A percentile compares a stretch with the other conserved stretches of the same genome.
Conservation (phyloP, 306 rosid species). For the Acacia confusa region DNA sequence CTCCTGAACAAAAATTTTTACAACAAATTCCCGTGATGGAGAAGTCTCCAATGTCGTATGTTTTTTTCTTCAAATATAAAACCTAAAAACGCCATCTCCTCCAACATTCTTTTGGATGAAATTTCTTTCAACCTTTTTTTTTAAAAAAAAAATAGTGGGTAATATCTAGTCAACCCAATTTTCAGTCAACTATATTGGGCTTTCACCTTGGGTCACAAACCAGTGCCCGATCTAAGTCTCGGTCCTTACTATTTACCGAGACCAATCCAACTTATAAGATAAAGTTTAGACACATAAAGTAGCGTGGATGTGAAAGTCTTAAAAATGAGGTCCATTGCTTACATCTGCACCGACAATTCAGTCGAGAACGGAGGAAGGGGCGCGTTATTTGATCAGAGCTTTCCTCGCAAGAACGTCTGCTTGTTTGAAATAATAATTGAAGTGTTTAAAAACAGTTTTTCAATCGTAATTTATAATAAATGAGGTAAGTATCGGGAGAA, state of each 20-base stretch:
- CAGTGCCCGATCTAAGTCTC: not conserved
- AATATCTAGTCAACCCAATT: not conserved
- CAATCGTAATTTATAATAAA: no score
- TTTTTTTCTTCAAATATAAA: not conserved
- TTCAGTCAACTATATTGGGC: not conserved
- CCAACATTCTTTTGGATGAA: not conserved
- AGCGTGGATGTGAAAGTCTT: not conserved
- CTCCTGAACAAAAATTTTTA: not conserved
- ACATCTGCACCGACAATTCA: not conserved
- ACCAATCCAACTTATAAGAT: not conserved
- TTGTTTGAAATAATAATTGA: no score
- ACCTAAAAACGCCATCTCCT: not conserved
- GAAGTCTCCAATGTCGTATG: no score
- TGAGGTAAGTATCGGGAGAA: no score
- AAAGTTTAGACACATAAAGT: not conserved
- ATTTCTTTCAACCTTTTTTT: not conserved
- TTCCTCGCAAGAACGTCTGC: no score
- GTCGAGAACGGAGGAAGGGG: no score
- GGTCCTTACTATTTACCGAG: not conserved
- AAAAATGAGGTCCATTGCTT: not conserved
- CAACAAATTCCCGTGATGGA: no score
- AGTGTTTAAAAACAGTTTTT: no score
- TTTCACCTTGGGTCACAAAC: not conserved
- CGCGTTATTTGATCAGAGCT: no score
- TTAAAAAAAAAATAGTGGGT: no score